Evolutionary conservation across 805 yeast species (phyloP), one percentile per base, ranked within the genome.

Genomic region (Sungouiella blattae): DNA sequence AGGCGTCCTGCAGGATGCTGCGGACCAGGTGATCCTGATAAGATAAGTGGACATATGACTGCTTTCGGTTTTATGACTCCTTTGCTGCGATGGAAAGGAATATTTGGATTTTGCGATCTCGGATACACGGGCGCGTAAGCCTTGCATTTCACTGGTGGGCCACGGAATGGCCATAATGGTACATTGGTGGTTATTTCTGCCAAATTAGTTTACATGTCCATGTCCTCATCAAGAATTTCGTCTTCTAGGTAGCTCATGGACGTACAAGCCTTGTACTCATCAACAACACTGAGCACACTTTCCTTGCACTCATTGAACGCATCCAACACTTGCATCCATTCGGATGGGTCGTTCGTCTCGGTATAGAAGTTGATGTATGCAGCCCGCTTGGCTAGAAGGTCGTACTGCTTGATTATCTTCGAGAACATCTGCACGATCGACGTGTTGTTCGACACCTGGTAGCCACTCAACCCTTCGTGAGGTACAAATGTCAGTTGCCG

Each of bases 301-400:
- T 76, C 80, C 36, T 70, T 61, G 46, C 78, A 71, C 34, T 71
- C 76, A 23, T 59, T 52, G 46, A 75, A 74, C 43, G 68, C 60
- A n/a, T 62, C 75, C 52, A 71, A 57, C 11, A 76, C 73, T 36
- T 71, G 67, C 5, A 60, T 44, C 26, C 63, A 46, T 30, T 64
- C 75, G 5, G 59, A 57, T 18, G 62, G 58, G 41, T 68, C 69
- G 44, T 73, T 75, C 17, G 69, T 55, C 33, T 66, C 70, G 4
- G 71, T 73, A 63, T 87, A 93, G 36, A 81, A 81, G 42, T 84
- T 88, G 35, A 91, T 62, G 53, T 89, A 93, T 0, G 98, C 98
- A 30, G 79, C 78, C 39, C 94, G 73, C 30, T 77, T 76, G 50
- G 84, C 84, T 36, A 93, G 72, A 31, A 79, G 74, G 49, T 91